Base-by-base conservation (phyloP, 306 rosid species). In the Mimosa pudica region DNA sequence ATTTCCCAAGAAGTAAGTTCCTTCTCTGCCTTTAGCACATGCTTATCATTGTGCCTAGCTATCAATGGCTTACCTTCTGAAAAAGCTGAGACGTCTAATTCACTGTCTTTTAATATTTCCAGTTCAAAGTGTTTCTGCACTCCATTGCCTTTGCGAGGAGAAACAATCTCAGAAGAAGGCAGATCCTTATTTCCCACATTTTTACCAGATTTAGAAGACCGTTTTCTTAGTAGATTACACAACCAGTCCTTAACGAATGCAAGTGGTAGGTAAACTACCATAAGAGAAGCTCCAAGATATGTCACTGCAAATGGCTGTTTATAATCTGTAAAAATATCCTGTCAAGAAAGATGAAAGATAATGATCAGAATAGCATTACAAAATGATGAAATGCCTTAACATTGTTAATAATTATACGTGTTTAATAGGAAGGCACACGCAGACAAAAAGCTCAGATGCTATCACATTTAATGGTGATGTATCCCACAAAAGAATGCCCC, bases 241-340 rank as follows among this genome's bases (percentile, higher is more conserved):
- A 91, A 78, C 92, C 96, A 91, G 82, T 91, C 93, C 92, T 91
- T 91, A 71, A 91, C 74, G 82, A 89, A 89, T 66, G 92, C 89
- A 84, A 91, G 74, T 67, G 96, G 96, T 67, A 91, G 91, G 85
- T 91, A 91, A 79, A 91, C 90, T 85, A 91, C 92, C 96, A 91
- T 82, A 74, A 91, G 96, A 79, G 96, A 91, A 78, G 90, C 96
- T 83, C 96, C 96, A 45, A 91, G 92, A 85, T 91, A 91, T 8
- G 96, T 89, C 85, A 91, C 85, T 4, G 92, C 93, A 82, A 91
- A 91, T 51, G 96, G 96, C 84, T 91, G 96, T 84, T 89, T 91
- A 79, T 91, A 91, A 79, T 88, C 89, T 76, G 84, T 74, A 77
- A 84, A 91, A 75, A 91, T 91, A 79, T 71, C 93, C 96, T 91